These are phyloP conservation scores for Cercospora canescens DNA, from an alignment of 2,329 filamentous ascomycete species.

Conservation along the genomic window DNA sequence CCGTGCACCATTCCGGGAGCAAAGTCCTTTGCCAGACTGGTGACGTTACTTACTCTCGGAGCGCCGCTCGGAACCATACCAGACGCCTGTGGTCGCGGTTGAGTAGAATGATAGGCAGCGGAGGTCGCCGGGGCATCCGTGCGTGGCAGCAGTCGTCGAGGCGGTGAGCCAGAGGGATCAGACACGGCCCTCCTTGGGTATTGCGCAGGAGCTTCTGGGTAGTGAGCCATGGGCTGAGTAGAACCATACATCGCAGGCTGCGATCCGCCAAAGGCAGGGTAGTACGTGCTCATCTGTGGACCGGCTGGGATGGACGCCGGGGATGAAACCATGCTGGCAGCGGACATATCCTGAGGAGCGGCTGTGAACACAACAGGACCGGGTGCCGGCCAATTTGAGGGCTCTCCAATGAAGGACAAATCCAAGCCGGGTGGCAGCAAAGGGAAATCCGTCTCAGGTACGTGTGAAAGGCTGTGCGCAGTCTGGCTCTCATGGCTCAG, in stretches of 20 bases:
- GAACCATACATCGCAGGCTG: constrained; percentile 14
- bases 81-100: constrained; percentile 13
- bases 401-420: constrained; percentile 30
- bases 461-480: constrained; percentile 32
- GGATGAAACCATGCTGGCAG: constrained; percentile 12
- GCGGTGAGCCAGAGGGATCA: constrained; percentile 14
- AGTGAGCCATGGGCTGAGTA: constrained; percentile 13
- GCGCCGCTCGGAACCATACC: constrained; percentile 12
- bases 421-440: constrained; percentile 32
- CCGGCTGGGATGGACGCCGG: constrained; percentile 6
- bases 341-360: constrained; percentile 15
- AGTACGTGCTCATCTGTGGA: constrained; percentile 1
- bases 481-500: constrained; percentile 39
- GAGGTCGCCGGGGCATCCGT: not conserved
- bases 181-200: constrained; percentile 25
- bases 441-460: constrained; percentile 31
- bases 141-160: constrained; percentile 17
- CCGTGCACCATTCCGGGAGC: constrained; percentile 1
- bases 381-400: constrained; percentile 23
- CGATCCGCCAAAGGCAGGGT: constrained; percentile 7
- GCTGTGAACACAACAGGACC: constrained; percentile 19
- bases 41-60: constrained; percentile 22
- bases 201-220: constrained; percentile 12
- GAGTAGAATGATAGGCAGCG: not conserved
- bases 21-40: constrained; percentile 7